Base-by-base conservation (phyloP, 2,329 filamentous ascomycete genomes). In the Neonectria punicea region DNA sequence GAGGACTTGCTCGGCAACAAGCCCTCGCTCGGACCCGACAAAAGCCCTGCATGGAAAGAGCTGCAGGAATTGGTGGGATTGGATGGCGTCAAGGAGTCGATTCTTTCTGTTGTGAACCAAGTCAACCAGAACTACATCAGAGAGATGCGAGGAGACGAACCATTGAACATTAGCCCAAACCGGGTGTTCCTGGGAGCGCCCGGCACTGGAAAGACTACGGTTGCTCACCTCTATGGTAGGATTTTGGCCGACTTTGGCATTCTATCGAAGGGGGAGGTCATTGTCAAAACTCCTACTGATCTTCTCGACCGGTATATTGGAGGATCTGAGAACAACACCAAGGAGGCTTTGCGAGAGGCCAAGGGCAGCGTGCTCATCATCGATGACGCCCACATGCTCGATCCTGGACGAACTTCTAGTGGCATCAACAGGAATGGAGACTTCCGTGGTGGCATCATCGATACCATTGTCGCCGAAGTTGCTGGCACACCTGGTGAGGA, bases 281-380 rank as follows among this genome's bases (percentile, higher is more conserved):
- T 94, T 2, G 76, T 89, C 1, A 94, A 92, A 73, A 93, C 89
- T 50, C 91, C 92, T 0, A 80, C 90, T 0, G 92, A 94, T 73
- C 93, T 94, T 70, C 80, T 93, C 2, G 91, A 90, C 0, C 80
- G 76, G 28, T 83, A 78, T 1, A 70, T 94, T 0, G 92, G 92
- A 1, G 82, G 84, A 8, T 93, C 91, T 0, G 92, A 94, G 74
- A 82, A 85, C 10, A 88, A 89, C 39, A 93, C 92, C 0, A 93
- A 92, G 71, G 87, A 82, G 0, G 93, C 93, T 14, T 81, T 94
- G 0, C 86, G 86, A 1, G 81, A 87, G 0, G 88, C 90, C 0
- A 70, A 85, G 2, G 92, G 92, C 0, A 94, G 93, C 71, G 89
- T 94, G 1, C 82, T 94, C 0, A 87, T 94, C 39, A 93, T 94